phyloP scores from a whole-genome alignment of 768 basidiomycete genomes.

The Podaxis sp. region DNA sequence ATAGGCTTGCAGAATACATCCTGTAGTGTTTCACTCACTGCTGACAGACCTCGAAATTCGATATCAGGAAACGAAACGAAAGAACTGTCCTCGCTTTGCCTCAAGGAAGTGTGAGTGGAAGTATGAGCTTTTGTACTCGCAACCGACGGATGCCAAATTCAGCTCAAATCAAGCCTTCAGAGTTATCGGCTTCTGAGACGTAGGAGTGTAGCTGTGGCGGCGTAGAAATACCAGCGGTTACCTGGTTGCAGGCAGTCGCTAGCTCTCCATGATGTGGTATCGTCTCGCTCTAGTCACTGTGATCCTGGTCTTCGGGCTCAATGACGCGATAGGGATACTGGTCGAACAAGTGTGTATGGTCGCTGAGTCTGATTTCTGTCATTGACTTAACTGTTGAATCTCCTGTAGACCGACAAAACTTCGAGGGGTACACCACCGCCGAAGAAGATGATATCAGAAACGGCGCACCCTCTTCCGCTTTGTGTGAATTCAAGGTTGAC shows the following conservation, averaged over 20 bases:
- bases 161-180: background rate
- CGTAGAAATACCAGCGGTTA: background rate
- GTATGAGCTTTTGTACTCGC: background rate
- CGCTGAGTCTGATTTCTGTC: background rate
- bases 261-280: background rate
- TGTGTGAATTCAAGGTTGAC: constrained; percentile 12
- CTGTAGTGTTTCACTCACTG: background rate
- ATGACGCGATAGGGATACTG: background rate
- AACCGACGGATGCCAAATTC: background rate
- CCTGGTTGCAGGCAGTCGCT: no score
- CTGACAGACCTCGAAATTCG: no score
- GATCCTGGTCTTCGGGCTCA: background rate
- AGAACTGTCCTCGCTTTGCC: no score
- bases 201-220: background rate
- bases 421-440: background rate
- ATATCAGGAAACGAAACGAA: no score
- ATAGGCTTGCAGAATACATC: background rate
- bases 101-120: no score
- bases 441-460: background rate
- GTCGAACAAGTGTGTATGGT: background rate
- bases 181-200: background rate
- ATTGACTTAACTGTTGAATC: background rate
- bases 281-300: background rate
- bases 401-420: background rate
- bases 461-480: background rate